phyloP scores from a whole-genome alignment of 768 basidiomycete genomes.

The Boletales sp. region DNA sequence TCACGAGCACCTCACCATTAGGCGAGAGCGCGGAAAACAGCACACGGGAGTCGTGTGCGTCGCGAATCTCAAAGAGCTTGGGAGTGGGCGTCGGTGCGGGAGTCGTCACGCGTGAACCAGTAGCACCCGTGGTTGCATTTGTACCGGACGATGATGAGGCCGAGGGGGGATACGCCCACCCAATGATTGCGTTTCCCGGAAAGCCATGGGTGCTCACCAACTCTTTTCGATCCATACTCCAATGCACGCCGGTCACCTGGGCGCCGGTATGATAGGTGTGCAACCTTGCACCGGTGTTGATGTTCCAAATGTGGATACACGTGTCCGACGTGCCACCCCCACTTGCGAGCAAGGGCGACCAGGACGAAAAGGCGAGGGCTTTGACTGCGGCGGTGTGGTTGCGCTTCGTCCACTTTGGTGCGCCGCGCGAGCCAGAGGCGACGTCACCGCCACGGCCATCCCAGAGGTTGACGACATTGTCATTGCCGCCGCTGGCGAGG shows the following conservation, averaged over 20 bases:
- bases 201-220: conserved; percentile 92
- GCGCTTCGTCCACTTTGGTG: conserved; percentile 85
- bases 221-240: conserved; percentile 85
- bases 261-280: conserved; percentile 84
- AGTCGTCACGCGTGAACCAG: conserved; percentile 12
- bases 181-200: conserved; percentile 79
- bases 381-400: conserved; percentile 90
- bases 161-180: conserved; percentile 73
- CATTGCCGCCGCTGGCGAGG: conserved; percentile 93
- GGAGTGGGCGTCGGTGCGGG: conserved; percentile 15
- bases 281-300: conserved; percentile 85
- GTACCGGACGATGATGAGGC: conserved; percentile 37
- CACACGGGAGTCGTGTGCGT: conserved; percentile 91
- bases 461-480: conserved; percentile 98
- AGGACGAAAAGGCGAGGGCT: conserved; percentile 95
- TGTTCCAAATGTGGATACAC: conserved; percentile 87
- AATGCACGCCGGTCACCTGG: conserved; percentile 90
- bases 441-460: conserved; percentile 74
- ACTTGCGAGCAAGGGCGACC: conserved; percentile 87
- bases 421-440: conserved; percentile 42
- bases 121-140: conserved; percentile 20
- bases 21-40: conserved; percentile 84
- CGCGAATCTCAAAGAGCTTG: conserved; percentile 57
- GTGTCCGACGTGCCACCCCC: conserved; percentile 96
- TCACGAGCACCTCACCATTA: conserved; percentile 87